Conservation (phyloP, 139 green algal species). For the Volvox reticuliferus region DNA sequence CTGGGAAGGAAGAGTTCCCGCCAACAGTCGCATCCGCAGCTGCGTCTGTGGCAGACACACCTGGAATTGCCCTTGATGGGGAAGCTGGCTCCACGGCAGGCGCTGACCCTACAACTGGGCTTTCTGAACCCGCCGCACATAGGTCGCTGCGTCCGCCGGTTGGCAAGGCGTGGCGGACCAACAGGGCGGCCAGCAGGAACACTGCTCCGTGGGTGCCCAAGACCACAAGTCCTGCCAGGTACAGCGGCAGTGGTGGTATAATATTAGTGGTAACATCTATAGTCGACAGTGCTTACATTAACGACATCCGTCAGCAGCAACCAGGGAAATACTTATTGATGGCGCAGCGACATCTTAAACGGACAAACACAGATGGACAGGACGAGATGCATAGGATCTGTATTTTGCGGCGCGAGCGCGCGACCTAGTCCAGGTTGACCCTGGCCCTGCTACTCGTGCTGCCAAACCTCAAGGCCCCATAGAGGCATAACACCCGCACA, state of each 20-base stretch:
- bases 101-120: no score
- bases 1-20: neutral
- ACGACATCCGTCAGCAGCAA: neutral
- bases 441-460: no score
- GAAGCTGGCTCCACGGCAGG: no score
- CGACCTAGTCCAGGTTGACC: no score
- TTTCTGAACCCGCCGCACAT: no score
- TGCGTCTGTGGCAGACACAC: neutral
- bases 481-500: no score
- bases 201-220: constrained; percentile 17
- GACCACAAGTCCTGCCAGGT: constrained; percentile 11
- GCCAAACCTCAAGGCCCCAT: no score
- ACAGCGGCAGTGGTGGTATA: neutral
- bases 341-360: no score
- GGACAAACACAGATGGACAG: no score
- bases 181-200: neutral
- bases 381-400: no score
- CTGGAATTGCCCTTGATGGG: no score
- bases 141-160: neutral
- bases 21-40: neutral
- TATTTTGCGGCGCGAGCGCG: no score
- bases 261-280: neutral
- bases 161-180: neutral
- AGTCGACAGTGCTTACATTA: neutral
- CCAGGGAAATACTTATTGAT: neutral